These are phyloP conservation scores for Tulasnella sp. DNA, from an alignment of 768 basidiomycete species.

Conservation along the genomic window DNA sequence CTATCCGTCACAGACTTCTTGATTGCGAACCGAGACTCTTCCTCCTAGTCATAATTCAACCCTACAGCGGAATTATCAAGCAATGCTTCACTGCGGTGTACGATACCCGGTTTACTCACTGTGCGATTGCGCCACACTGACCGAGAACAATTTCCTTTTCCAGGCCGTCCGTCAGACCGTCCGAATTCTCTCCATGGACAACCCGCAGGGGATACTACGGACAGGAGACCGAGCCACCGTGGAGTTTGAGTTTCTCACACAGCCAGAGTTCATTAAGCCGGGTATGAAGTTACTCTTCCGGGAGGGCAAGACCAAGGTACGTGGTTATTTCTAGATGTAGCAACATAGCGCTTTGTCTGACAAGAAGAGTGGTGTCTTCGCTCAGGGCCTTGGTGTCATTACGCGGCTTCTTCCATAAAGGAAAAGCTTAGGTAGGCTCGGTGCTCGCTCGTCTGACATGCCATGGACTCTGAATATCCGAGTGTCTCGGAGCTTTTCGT, in stretches of 20 bases:
- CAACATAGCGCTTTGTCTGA: not conserved
- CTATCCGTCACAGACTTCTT: not conserved
- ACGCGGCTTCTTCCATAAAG: slow-evolving; percentile 7
- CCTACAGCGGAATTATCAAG: slow-evolving; percentile 87
- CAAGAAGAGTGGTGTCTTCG: not conserved
- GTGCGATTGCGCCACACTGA: not conserved
- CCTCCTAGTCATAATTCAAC: slow-evolving; percentile 72
- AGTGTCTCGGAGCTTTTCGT: not conserved
- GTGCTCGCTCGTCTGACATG: not conserved
- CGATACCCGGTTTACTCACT: slow-evolving; percentile 19
- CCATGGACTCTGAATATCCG: not conserved
- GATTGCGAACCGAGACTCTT: not conserved
- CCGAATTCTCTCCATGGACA: slow-evolving; percentile 80
- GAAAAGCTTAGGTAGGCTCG: not conserved
- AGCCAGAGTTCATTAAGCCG: slow-evolving; percentile 83
- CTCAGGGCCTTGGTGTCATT: slow-evolving; percentile 7
- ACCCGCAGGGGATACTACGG: slow-evolving; percentile 75
- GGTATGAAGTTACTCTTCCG: slow-evolving; percentile 90
- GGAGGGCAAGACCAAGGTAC: slow-evolving; percentile 90
- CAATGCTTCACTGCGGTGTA: slow-evolving; percentile 89
- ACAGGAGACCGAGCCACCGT: slow-evolving; percentile 94
- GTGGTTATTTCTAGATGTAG: slow-evolving; percentile 7
- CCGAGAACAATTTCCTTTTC: not conserved
- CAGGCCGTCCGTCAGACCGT: slow-evolving; percentile 89
- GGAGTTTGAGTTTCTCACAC: slow-evolving; percentile 88